phyloP scores from a whole-genome alignment of 1,139 yeast species.

The Yamadazyma kanchanaburiensis region DNA sequence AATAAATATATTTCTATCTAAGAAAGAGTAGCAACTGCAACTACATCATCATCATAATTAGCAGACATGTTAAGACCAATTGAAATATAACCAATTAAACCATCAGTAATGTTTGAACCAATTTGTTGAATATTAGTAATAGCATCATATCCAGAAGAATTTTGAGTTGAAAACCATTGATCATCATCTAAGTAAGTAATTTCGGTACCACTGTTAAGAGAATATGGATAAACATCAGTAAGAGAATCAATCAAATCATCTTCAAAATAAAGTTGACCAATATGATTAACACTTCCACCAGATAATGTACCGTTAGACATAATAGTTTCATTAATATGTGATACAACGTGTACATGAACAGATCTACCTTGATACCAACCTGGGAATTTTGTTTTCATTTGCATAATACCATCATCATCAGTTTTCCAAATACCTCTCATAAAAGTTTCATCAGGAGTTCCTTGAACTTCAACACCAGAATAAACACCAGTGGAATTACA shows the following conservation, averaged over 20 bases:
- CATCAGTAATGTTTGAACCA: constrained; percentile 4
- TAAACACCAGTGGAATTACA: constrained; percentile 5
- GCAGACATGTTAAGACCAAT: constrained; percentile 3
- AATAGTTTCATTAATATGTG: constrained; percentile 4
- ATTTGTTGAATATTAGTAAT: constrained; percentile 2
- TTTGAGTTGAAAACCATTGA: constrained; percentile 2
- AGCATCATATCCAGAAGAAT: constrained; percentile 5
- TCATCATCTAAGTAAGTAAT: constrained; percentile 2
- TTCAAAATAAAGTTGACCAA: constrained; percentile 5
- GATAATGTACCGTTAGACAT: constrained; percentile 1
- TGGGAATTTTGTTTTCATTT: constrained; percentile 4
- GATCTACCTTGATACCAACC: constrained; percentile 6
- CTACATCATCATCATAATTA: constrained; percentile 3
- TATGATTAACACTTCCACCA: constrained; percentile 4
- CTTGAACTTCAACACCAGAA: constrained; percentile 3
- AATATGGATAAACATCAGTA: constrained; percentile 1
- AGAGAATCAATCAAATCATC: constrained; percentile 2
- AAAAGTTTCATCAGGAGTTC: constrained; percentile 1
- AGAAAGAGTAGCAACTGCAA: constrained; percentile 2
- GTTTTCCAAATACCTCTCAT: constrained; percentile 3
- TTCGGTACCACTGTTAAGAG: not conserved
- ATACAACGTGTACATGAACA: constrained; percentile 3
- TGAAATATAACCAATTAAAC: constrained; percentile 4
- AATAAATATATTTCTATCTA: too few species aligned
- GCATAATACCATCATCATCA: constrained; percentile 4